These are phyloP conservation scores for Lipomyces sp. DNA, from an alignment of 805 yeast species.

Conservation along the genomic window DNA sequence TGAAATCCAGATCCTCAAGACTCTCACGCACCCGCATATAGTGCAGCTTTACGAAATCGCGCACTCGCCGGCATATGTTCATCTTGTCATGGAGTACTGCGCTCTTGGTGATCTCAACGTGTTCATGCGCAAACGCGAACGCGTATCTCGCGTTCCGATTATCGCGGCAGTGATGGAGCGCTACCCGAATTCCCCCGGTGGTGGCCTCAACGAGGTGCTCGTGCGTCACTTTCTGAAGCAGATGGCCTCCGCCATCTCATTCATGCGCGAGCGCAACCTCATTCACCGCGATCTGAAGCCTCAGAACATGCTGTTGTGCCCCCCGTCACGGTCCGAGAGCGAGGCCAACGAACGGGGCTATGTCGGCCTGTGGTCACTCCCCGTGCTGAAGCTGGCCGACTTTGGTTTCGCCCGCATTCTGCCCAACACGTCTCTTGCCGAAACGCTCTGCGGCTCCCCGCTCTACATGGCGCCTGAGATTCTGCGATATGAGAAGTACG, in stretches of 20 bases:
- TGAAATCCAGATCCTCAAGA: conserved; percentile 84
- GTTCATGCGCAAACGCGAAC: conserved; percentile 73
- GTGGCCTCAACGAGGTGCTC: conserved; percentile 75
- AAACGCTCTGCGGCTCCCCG: conserved; percentile 96
- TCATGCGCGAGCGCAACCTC: conserved; percentile 74
- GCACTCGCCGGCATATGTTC: conserved; percentile 71
- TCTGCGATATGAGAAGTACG: conserved; percentile 86
- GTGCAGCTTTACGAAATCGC: conserved; percentile 82
- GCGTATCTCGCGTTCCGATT: conserved; percentile 72
- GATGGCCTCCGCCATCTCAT: conserved; percentile 76
- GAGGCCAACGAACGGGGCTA: conserved; percentile 57
- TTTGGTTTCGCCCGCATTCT: conserved; percentile 95
- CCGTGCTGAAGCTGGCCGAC: conserved; percentile 90
- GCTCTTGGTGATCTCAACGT: conserved; percentile 90
- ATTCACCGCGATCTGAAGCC: conserved; percentile 97
- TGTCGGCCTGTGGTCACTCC: conserved; percentile 83
- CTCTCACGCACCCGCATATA: conserved; percentile 88
- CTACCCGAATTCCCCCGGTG: conserved; percentile 76
- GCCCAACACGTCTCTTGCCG: conserved; percentile 92
- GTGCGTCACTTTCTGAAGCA: conserved; percentile 85
- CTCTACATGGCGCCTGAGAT: conserved; percentile 99
- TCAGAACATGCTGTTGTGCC: conserved; percentile 74
- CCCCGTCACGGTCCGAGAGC: conserved; percentile 66
- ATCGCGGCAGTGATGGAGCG: conserved; percentile 70
- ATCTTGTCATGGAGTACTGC: conserved; percentile 93